Percentiles rank a stretch among this genome's conserved stretches.
Conservation (phyloP, 768 basidiomycete genomes). For the Infundibulicybe gibba region DNA sequence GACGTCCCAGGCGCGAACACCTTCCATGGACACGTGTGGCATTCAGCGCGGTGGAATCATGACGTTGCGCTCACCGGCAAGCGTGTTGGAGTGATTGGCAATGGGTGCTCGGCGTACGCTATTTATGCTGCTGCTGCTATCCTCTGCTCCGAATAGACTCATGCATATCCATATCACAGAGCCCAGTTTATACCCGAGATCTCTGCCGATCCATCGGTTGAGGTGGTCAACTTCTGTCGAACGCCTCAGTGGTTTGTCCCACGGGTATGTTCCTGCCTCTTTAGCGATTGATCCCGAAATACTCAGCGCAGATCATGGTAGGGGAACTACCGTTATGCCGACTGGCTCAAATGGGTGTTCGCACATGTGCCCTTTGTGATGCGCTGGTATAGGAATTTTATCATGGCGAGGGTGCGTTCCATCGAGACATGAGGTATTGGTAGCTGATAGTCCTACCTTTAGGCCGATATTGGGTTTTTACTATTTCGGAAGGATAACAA, state of each 20-base stretch:
- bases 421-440: background rate
- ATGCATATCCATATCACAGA: conserved; percentile 22
- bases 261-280: conserved; percentile 33
- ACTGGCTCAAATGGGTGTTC: conserved; percentile 49
- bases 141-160: background rate
- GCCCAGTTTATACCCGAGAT: conserved; percentile 62
- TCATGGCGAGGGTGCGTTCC: conserved; percentile 42
- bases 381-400: conserved; percentile 40
- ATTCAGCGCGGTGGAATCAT: conserved; percentile 54
- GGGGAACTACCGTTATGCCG: conserved; percentile 37
- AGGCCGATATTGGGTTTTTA: conserved; percentile 36
- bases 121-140: background rate
- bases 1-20: conserved; percentile 36
- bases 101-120: conserved; percentile 56
- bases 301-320: conserved; percentile 11
- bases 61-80: conserved; percentile 49
- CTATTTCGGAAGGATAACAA: conserved; percentile 37
- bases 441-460: background rate
- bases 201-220: conserved; percentile 41
- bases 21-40: conserved; percentile 50
- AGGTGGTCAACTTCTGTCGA: conserved; percentile 56
- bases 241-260: conserved; percentile 57
- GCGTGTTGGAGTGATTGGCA: conserved; percentile 58
- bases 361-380: conserved; percentile 47
- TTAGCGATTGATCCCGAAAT: background rate